Evolutionary conservation across 2,329 filamentous ascomycete genomes (phyloP), one percentile per base, ranked within the genome.

Genomic region (Phyllosticta paracitricarpa): DNA sequence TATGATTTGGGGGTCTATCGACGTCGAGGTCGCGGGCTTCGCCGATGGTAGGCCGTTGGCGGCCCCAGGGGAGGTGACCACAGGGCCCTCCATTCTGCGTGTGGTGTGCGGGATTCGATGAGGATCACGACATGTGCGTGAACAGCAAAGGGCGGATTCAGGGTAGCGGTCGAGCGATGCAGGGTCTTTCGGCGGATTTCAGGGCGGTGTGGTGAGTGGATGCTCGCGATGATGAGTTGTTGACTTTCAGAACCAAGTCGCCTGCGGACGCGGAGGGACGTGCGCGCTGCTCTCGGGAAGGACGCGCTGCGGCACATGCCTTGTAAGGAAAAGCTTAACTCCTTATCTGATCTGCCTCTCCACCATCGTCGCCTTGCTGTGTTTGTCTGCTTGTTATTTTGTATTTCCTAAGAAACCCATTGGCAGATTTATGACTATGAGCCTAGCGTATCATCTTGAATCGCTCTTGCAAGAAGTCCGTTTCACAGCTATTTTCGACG

Each of bases 1-100:
- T 66, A 81, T 74, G 57, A 75, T 65, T 66, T 78, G 74, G 56
- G 79, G 74, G 63, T 80, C 77, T 66, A 80, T 73, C 56, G 72
- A 67, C 56, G 72, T 69, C 63, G 72, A 70, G 12, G 57, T 51
- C 54, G 71, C 56, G 54, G 59, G 69, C 59, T 69, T 71, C 19
- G 61, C 12, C 62, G 70, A 68, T 22, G 54, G 24, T 64, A 67
- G 70, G 68, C 72, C 73, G 66, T 75, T 76, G 66, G 70, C 64
- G 65, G 70, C 71, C 69, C 71, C 72, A 70, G 72, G 71, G 64
- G 70, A 67, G 24, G 60, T 58, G 54, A 66, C 60, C 69, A 75
- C 66, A 66, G 74, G 74, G 69, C 70, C 73, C 70, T 75, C 74
- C 74, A 76, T 76, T 61, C 56, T 73, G 64, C 56, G 58, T 51